A percentile compares a stretch with the other conserved stretches of the same genome.
Evolutionary conservation across 129 eudicot genomes (phyloP).

Genomic region (Heracleum sosnowskyi): DNA sequence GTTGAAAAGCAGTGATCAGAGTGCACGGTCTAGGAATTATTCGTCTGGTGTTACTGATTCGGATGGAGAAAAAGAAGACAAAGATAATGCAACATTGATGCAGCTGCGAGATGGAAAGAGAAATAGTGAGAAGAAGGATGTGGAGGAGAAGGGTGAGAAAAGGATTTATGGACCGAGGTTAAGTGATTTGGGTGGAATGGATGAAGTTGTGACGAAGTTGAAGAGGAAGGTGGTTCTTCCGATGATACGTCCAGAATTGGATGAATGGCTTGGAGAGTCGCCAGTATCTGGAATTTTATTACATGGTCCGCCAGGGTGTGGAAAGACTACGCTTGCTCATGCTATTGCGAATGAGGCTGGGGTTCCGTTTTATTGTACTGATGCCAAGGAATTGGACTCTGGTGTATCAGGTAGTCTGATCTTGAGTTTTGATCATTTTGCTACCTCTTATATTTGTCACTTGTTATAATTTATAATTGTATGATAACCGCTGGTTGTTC

Average conservation of each 20-base stretch:
- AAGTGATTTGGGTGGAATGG: conserved; percentile 86
- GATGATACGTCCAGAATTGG: conserved; percentile 51
- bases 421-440: not conserved
- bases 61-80: no score
- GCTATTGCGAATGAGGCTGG: conserved; percentile 94
- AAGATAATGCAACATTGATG: no score
- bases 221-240: conserved; percentile 76
- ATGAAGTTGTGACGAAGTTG: conserved; percentile 52
- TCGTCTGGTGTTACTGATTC: no score
- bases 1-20: no score
- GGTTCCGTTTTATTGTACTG: conserved; percentile 69
- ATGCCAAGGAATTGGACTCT: conserved; percentile 83
- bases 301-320: conserved; percentile 96
- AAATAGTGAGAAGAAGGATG: no score
- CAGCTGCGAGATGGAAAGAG: no score
- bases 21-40: no score
- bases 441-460: no score
- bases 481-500: no score
- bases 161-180: conserved; percentile 39
- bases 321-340: conserved; percentile 85
- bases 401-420: conserved; percentile 63
- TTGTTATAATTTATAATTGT: no score
- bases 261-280: conserved; percentile 41
- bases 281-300: conserved; percentile 75
- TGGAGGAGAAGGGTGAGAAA: no score